Evolutionary conservation across 228 moss, liverwort and hornwort species (phyloP).

Genomic region (Sphagnum fallax): DNA sequence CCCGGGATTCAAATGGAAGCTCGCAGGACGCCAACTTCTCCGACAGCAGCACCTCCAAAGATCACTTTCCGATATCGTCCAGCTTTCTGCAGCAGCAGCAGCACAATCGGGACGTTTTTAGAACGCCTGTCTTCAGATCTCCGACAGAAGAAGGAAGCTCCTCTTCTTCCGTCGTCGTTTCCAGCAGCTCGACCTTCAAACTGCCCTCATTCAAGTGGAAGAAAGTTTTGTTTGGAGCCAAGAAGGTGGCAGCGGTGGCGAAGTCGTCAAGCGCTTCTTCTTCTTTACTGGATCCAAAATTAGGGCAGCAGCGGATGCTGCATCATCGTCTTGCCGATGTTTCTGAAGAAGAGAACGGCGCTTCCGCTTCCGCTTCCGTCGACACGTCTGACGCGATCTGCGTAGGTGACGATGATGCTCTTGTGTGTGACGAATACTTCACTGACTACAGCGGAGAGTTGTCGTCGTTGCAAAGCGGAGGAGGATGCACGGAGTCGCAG

Average conservation of each 20-base stretch:
- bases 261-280: conserved; percentile 2
- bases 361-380: too few relatives aligned
- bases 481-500: conserved; percentile 8
- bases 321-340: conserved; percentile 3
- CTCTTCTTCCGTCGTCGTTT: conserved; percentile 25
- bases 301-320: conserved; percentile 3
- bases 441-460: conserved; percentile 32
- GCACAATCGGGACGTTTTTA: conserved; percentile 58
- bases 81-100: not conserved
- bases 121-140: conserved; percentile 13
- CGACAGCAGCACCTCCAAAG: conserved; percentile 11
- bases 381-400: too few relatives aligned
- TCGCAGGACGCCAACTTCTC: conserved; percentile 40
- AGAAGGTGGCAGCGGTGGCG: conserved; percentile 23
- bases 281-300: conserved; percentile 5
- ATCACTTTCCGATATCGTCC: not conserved
- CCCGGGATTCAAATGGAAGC: conserved; percentile 51
- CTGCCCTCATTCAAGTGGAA: conserved; percentile 56
- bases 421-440: too few relatives aligned
- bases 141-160: conserved; percentile 14
- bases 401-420: too few relatives aligned
- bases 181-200: too few relatives aligned
- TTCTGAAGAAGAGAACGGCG: not conserved
- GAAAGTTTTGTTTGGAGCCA: conserved; percentile 24
- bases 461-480: conserved; percentile 24